These are phyloP conservation scores for Saccharomyces hybrid DNA, from an alignment of 1,139 yeast species.

Conservation along the genomic window DNA sequence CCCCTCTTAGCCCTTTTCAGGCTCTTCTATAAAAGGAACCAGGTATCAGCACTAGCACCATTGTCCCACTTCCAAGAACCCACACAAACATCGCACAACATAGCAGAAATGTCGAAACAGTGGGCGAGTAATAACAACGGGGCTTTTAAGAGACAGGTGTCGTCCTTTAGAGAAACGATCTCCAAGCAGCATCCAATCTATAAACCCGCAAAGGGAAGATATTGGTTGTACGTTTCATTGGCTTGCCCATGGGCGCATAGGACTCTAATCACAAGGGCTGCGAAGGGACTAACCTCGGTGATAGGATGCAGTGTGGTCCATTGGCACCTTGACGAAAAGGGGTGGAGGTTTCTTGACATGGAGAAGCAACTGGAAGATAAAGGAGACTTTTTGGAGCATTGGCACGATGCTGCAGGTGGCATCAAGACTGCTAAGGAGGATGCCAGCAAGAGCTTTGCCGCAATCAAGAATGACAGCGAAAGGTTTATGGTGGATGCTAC, in stretches of 20 bases:
- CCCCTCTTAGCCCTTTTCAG: background rate
- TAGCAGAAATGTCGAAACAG: constrained; percentile 20
- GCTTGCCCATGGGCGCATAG: constrained; percentile 98
- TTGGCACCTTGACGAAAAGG: constrained; percentile 77
- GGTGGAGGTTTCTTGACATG: constrained; percentile 67
- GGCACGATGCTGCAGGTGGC: constrained; percentile 21
- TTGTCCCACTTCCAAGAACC: background rate
- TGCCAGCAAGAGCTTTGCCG: constrained; percentile 11
- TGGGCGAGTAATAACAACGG: constrained; percentile 28
- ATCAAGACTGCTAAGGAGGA: constrained; percentile 15
- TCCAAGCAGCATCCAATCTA: constrained; percentile 49
- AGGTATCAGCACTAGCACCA: background rate
- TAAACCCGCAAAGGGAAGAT: constrained; percentile 67
- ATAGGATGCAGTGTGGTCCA: constrained; percentile 74
- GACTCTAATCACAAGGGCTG: constrained; percentile 62
- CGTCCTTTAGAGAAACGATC: constrained; percentile 52
- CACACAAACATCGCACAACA: background rate
- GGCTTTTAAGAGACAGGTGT: constrained; percentile 30
- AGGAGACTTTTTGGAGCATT: constrained; percentile 13
- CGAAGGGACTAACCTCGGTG: constrained; percentile 62
- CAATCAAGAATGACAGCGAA: too few species aligned
- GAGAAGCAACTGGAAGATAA: constrained; percentile 46
- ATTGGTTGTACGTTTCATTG: constrained; percentile 76
- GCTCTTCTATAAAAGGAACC: background rate
- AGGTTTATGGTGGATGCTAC: too few species aligned